Evolutionary conservation across 2,329 filamentous ascomycete genomes (phyloP).

Genomic region (Coniochaeta sp.): DNA sequence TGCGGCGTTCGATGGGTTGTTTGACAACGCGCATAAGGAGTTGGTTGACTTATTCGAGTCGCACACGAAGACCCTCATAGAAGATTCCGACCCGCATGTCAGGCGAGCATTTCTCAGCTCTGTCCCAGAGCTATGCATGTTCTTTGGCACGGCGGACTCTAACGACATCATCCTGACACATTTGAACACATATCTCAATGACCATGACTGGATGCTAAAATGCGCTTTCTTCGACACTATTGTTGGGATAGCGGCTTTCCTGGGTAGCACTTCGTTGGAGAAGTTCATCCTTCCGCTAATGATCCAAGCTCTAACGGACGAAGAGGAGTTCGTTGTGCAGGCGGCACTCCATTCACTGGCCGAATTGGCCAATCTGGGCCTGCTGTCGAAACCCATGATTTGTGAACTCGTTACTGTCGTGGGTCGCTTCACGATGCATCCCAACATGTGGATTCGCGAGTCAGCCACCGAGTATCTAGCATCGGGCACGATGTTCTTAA

Average conservation of each 20-base stretch:
- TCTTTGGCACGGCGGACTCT: slow-evolving; percentile 85
- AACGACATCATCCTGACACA: slow-evolving; percentile 96
- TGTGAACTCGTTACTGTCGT: slow-evolving; percentile 86
- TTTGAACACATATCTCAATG: slow-evolving; percentile 94
- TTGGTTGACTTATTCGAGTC: slow-evolving; percentile 77
- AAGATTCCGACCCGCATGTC: slow-evolving; percentile 78
- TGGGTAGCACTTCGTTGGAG: slow-evolving; percentile 83
- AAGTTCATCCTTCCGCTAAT: slow-evolving; percentile 94
- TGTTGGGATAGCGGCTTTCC: slow-evolving; percentile 83
- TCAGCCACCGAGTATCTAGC: slow-evolving; percentile 79
- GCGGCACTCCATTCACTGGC: slow-evolving; percentile 82
- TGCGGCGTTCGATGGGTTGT: slow-evolving; percentile 71
- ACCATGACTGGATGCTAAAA: slow-evolving; percentile 92
- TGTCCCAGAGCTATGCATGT: slow-evolving; percentile 85
- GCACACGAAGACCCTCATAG: slow-evolving; percentile 84
- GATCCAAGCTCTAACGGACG: slow-evolving; percentile 87
- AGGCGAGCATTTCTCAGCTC: slow-evolving; percentile 86
- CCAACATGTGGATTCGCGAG: slow-evolving; percentile 91
- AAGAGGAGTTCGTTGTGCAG: slow-evolving; percentile 90
- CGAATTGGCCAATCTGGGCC: slow-evolving; percentile 77
- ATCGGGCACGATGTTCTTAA: slow-evolving; percentile 66
- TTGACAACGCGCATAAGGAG: slow-evolving; percentile 79
- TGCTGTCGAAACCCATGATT: slow-evolving; percentile 75
- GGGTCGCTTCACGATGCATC: slow-evolving; percentile 82
- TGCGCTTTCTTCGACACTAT: slow-evolving; percentile 96